Conservation (phyloP, 2,329 filamentous ascomycete species). For the Pestalotiopsis sp. region DNA sequence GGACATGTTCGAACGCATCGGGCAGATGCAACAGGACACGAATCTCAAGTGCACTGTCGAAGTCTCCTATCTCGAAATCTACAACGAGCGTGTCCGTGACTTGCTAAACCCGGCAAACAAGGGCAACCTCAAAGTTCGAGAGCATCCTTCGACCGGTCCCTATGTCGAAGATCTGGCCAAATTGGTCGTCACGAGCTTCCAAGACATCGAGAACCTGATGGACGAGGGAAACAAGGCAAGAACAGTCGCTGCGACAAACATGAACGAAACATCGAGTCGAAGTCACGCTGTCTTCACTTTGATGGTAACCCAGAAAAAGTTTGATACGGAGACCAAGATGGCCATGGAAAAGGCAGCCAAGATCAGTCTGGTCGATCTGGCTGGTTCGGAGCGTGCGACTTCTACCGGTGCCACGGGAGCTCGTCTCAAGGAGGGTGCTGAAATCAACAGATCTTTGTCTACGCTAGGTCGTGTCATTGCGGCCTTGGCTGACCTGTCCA, state of each 20-base stretch:
- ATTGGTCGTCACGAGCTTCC: constrained; percentile 87
- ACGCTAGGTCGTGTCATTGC: constrained; percentile 98
- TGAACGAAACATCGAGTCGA: constrained; percentile 99
- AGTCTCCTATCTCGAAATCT: constrained; percentile 98
- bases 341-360: constrained; percentile 97
- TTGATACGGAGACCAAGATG: constrained; percentile 92
- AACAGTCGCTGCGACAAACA: constrained; percentile 97
- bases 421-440: constrained; percentile 93
- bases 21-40: constrained; percentile 69
- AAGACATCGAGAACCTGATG: constrained; percentile 97
- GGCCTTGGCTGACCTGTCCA: constrained; percentile 86
- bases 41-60: constrained; percentile 89
- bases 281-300: constrained; percentile 98
- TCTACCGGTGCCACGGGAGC: constrained; percentile 96
- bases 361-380: constrained; percentile 96
- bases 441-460: constrained; percentile 96
- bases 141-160: constrained; percentile 95
- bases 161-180: constrained; percentile 99
- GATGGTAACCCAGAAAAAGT: constrained; percentile 90
- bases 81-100: constrained; percentile 97
- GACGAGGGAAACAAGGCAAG: constrained; percentile 98
- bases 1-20: constrained; percentile 93
- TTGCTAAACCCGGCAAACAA: constrained; percentile 94
- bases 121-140: constrained; percentile 93
- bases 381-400: constrained; percentile 95